phyloP scores from a whole-genome alignment of 768 basidiomycete species.

The Tricholoma furcatifolium region DNA sequence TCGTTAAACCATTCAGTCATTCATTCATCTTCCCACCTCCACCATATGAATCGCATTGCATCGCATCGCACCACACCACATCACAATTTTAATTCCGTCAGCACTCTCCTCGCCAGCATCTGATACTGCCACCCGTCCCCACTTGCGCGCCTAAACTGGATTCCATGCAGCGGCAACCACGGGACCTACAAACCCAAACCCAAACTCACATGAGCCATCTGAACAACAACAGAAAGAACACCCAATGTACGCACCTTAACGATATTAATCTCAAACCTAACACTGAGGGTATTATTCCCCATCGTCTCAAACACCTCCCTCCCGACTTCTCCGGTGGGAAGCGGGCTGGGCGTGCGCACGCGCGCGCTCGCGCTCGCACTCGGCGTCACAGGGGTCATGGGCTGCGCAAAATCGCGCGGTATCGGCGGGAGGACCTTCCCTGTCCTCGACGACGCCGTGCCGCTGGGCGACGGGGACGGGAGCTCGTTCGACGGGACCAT shows the following conservation, averaged over 20 bases:
- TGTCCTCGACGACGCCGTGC: slow-evolving; percentile 49
- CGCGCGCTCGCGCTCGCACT: slow-evolving; percentile 20
- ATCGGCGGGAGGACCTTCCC: slow-evolving; percentile 75
- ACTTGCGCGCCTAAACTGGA: slow-evolving; percentile 88
- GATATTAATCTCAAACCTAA: slow-evolving; percentile 95
- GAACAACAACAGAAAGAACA: neutral
- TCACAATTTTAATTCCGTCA: slow-evolving; percentile 87
- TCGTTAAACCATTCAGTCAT: neutral
- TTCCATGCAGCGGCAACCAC: slow-evolving; percentile 89
- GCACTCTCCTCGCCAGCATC: slow-evolving; percentile 85
- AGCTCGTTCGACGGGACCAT: slow-evolving; percentile 27
- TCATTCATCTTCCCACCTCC: slow-evolving; percentile 11
- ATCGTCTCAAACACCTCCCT: slow-evolving; percentile 70
- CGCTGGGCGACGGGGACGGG: slow-evolving; percentile 32
- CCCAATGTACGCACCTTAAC: slow-evolving; percentile 78
- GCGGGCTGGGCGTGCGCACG: slow-evolving; percentile 48
- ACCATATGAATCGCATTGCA: too few species aligned
- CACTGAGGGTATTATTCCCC: slow-evolving; percentile 77
- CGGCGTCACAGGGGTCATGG: slow-evolving; percentile 19
- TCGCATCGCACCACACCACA: neutral
- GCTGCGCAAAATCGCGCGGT: slow-evolving; percentile 62
- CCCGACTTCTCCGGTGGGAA: slow-evolving; percentile 68
- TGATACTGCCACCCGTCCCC: slow-evolving; percentile 98
- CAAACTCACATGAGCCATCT: slow-evolving; percentile 1
- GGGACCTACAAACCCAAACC: slow-evolving; percentile 63